Base-by-base conservation (phyloP, 768 basidiomycete genomes). In the Coprinopsis strossmayeri region DNA sequence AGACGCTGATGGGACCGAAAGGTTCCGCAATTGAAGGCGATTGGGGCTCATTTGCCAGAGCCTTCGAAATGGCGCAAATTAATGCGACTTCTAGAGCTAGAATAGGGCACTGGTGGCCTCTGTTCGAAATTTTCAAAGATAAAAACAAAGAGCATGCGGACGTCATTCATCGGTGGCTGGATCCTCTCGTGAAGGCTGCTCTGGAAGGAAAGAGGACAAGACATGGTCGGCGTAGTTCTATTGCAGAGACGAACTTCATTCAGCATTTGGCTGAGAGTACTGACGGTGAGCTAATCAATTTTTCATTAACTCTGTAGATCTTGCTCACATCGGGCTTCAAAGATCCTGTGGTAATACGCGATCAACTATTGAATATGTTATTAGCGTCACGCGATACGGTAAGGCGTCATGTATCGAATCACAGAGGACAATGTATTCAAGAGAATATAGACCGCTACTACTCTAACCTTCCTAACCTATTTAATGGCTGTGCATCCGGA, bases 321-420 rank as follows among this genome's bases (percentile, higher is more conserved):
- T 25, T 26, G 20, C 12, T 24, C 25, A n/a, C n/a, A n/a, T n/a
- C n/a, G n/a, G n/a, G 27, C 17, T 46, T 51, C 21, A 30, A 46
- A 12, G 13, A 44, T 45, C 45, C 15, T 50, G 50, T 56, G 90
- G 87, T 81, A 35, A 85, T 92, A 47, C 79, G 84, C 18, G 86
- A 91, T 64, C 84, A 91, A 53, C 63, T 91, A 11, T 70, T 91
- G 41, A 91, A 79, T 58, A 79, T 90, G 61, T 67, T 92, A 1
- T 68, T 91, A 10, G 89, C 89, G 3, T 76, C 85, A 20, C 67
- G 89, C 47, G 89, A 92, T 64, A 90, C 89, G 28, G 85, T 84
- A 35, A 40, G 77, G 46, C 37, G 20, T 25, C 25, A 46, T 13
- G 24, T 9, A 39, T 3, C 30, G 13, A 11, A 34, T 26, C 21